Base-by-base conservation (phyloP, 805 yeast species). In the Candida vaughaniae region DNA sequence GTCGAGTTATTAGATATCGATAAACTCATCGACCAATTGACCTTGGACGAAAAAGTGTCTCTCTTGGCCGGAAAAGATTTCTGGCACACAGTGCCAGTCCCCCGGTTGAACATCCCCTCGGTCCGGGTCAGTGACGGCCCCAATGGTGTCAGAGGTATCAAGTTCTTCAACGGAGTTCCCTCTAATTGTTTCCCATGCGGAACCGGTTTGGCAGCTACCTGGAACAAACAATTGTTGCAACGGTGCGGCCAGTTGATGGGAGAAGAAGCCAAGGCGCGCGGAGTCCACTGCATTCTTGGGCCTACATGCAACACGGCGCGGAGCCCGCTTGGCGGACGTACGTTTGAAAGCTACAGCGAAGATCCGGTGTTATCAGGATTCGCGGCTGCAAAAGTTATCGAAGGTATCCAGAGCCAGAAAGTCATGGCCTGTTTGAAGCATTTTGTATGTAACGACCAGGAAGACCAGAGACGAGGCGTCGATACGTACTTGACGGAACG, bases 141-240 rank as follows among this genome's bases (percentile, higher is more conserved):
- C 32, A 79, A 79, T 49, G 85, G 85, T 44, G 66, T 77, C 31
- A 63, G 84, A 44, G 84, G 84, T 17, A 75, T 79, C 15, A 66
- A 60, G 29, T 76, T 77, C 49, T 73, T 76, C 49, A 61, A 71
- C 42, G 66, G 75, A 26, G 62, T 66, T 16, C 78, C 79, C 6
- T 66, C 81, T 29, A 80, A 77, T 42, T 77, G 81, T 43, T 66
- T 79, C 47, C 81, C 84, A 5, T 72, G 76, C 50, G 84, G 83
- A 20, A 76, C 84, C 7, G 82, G 69, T 3, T 51, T 79, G 51
- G 83, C 77, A 2, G 56, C 83, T 3, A 73, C 82, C 16, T 78
- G 73, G 57, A 69, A 79, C 56, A 66, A 69, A 49, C 71, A 69
- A 3, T 57, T 79, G 41, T 57, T 78, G 22, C 38, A 47, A n/a